phyloP scores from a whole-genome alignment of 257 asterid species.

The Ehretia macrophylla region DNA sequence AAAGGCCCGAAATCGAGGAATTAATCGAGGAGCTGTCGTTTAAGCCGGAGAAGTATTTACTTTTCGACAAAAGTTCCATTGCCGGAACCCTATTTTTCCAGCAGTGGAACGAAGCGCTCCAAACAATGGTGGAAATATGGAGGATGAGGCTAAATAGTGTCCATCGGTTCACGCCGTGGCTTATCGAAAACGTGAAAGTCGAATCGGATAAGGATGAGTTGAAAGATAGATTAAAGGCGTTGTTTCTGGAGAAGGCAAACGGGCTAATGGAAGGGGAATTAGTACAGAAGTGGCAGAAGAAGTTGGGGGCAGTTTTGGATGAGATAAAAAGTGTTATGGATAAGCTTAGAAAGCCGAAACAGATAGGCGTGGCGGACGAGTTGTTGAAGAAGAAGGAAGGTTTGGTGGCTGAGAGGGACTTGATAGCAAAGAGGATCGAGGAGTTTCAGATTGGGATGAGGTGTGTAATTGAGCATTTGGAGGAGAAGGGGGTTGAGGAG shows the following conservation, averaged over 20 bases:
- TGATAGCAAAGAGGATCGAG: conserved; percentile 46
- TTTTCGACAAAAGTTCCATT: conserved; percentile 7
- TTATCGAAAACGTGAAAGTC: conserved; percentile 29
- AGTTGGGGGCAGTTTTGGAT: conserved; percentile 20
- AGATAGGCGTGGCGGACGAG: conserved; percentile 13
- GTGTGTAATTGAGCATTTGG: conserved; percentile 48
- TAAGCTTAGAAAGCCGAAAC: conserved; percentile 8
- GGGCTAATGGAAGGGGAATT: conserved; percentile 35
- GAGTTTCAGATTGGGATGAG: conserved; percentile 58
- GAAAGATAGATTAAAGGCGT: conserved; percentile 31
- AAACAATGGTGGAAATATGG: conserved; percentile 61
- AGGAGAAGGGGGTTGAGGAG: conserved; percentile 24
- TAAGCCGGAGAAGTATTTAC: conserved; percentile 29
- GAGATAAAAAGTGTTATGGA: conserved; percentile 19
- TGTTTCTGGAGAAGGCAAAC: conserved; percentile 46
- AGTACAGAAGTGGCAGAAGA: conserved; percentile 44
- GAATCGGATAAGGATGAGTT: conserved; percentile 69
- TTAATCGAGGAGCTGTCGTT: conserved; percentile 25
- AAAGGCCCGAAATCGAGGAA: conserved; percentile 18
- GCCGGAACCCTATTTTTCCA: conserved; percentile 36
- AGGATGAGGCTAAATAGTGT: conserved; percentile 31
- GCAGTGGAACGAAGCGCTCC: conserved; percentile 75
- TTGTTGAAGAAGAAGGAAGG: conserved; percentile 27
- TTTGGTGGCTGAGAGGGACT: conserved; percentile 42
- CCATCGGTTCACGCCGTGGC: conserved; percentile 36